phyloP scores from a whole-genome alignment of 306 rosid species.

The Quercus glauca region DNA sequence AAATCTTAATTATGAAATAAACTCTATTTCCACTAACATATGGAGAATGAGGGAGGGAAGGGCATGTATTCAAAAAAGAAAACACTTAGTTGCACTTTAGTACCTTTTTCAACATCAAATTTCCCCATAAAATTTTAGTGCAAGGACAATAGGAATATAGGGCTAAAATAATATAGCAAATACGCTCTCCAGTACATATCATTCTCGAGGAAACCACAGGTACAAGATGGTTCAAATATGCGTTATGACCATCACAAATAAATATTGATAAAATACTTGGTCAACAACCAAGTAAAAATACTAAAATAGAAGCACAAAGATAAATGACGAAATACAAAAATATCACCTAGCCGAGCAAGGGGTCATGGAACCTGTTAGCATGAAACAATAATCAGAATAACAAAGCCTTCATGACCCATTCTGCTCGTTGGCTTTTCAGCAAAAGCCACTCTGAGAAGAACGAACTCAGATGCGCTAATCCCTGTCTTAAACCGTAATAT shows the following conservation, averaged over 20 bases:
- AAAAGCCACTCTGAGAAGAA: conserved; percentile 22
- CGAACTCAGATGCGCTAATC: conserved; percentile 14
- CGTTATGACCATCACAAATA: not conserved
- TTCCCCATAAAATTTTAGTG: not conserved
- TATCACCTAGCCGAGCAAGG: conserved; percentile 16
- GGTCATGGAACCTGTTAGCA: conserved; percentile 23
- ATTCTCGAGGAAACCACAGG: conserved; percentile 7
- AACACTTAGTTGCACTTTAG: not conserved
- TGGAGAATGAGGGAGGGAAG: too few species aligned
- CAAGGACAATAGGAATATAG: not conserved
- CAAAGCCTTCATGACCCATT: conserved; percentile 25
- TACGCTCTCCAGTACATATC: conserved; percentile 16
- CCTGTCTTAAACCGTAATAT: conserved; percentile 17
- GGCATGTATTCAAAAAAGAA: too few species aligned
- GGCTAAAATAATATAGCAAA: not conserved
- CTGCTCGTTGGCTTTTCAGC: conserved; percentile 15
- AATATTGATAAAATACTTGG: conserved; percentile 16
- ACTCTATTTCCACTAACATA: too few species aligned
- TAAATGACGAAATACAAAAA: conserved; percentile 19
- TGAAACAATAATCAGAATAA: conserved; percentile 25
- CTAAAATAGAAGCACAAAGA: not conserved
- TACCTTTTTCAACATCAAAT: not conserved
- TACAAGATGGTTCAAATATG: conserved; percentile 26
- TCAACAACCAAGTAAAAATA: conserved; percentile 30
- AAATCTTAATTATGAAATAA: too few species aligned